These are phyloP conservation scores for Verticillium zaregamsianum DNA, from an alignment of 2,329 filamentous ascomycete species.

Conservation along the genomic window DNA sequence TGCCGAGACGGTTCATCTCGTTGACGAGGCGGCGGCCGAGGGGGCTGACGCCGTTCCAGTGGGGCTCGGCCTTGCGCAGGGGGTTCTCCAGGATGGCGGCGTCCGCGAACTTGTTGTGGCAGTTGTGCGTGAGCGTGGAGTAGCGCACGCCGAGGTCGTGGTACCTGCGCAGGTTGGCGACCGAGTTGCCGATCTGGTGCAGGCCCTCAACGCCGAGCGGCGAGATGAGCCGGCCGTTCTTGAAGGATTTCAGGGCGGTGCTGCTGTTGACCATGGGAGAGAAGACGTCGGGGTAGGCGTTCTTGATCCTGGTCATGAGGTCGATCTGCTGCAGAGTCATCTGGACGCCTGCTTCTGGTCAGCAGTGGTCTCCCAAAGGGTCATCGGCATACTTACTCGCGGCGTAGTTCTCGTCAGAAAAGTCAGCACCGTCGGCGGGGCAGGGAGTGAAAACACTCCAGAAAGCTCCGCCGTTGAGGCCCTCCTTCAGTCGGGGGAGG, in stretches of 20 bases:
- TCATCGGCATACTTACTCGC: slow-evolving; percentile 44
- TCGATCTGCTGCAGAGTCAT: slow-evolving; percentile 74
- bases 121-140: slow-evolving; percentile 87
- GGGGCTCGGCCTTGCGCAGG: slow-evolving; percentile 46
- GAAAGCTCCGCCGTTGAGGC: slow-evolving; percentile 79
- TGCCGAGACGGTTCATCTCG: slow-evolving; percentile 93
- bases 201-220: slow-evolving; percentile 81
- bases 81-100: slow-evolving; percentile 64
- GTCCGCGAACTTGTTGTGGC: slow-evolving; percentile 86
- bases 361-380: neutral
- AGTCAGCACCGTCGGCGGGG: slow-evolving; percentile 67
- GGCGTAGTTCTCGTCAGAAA: slow-evolving; percentile 68
- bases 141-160: slow-evolving; percentile 80
- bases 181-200: slow-evolving; percentile 87
- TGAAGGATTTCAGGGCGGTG: slow-evolving; percentile 59
- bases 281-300: slow-evolving; percentile 64
- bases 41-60: slow-evolving; percentile 69
- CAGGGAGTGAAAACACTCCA: slow-evolving; percentile 86
- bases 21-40: slow-evolving; percentile 64
- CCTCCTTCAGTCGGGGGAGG: slow-evolving; percentile 66
- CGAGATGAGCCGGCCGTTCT: slow-evolving; percentile 63
- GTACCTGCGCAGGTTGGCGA: slow-evolving; percentile 70
- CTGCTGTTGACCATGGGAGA: slow-evolving; percentile 58
- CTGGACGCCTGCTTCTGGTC: slow-evolving; percentile 46
- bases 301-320: slow-evolving; percentile 60